These are phyloP conservation scores for Gentiana dahurica DNA, from an alignment of 257 asterid genomes.

Conservation along the genomic window DNA sequence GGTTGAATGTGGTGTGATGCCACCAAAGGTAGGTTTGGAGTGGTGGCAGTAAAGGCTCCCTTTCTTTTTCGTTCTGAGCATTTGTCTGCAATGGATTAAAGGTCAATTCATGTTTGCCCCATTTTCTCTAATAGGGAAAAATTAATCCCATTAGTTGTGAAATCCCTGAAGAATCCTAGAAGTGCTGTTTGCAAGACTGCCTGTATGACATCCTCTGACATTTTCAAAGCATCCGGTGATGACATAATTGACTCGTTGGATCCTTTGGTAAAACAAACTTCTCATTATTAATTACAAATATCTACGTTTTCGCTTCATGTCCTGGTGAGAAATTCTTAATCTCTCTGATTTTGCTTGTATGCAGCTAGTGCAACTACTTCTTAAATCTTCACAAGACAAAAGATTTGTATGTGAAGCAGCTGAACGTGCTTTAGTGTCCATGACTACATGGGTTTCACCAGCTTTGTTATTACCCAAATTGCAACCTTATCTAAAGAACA, in stretches of 20 bases:
- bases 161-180: constrained; percentile 82
- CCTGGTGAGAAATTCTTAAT: constrained; percentile 1
- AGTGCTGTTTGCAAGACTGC: constrained; percentile 96
- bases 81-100: no score
- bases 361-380: constrained; percentile 82
- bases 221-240: constrained; percentile 68
- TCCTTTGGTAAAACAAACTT: constrained; percentile 49
- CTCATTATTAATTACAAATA: constrained; percentile 1
- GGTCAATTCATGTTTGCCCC: constrained; percentile 5
- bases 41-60: no score
- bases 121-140: constrained; percentile 41
- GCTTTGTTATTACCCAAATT: constrained; percentile 65
- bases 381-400: constrained; percentile 94
- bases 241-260: constrained; percentile 56
- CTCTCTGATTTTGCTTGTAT: constrained; percentile 9
- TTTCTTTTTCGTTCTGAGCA: no score
- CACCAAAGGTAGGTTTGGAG: no score
- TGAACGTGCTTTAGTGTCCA: constrained; percentile 54
- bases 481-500: constrained; percentile 63
- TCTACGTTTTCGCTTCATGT: background rate
- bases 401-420: constrained; percentile 93
- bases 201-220: constrained; percentile 74
- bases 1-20: no score
- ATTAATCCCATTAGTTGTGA: constrained; percentile 51
- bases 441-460: constrained; percentile 79